These are phyloP conservation scores for Colletotrichum musae DNA, from an alignment of 2,329 filamentous ascomycete species.

Conservation along the genomic window DNA sequence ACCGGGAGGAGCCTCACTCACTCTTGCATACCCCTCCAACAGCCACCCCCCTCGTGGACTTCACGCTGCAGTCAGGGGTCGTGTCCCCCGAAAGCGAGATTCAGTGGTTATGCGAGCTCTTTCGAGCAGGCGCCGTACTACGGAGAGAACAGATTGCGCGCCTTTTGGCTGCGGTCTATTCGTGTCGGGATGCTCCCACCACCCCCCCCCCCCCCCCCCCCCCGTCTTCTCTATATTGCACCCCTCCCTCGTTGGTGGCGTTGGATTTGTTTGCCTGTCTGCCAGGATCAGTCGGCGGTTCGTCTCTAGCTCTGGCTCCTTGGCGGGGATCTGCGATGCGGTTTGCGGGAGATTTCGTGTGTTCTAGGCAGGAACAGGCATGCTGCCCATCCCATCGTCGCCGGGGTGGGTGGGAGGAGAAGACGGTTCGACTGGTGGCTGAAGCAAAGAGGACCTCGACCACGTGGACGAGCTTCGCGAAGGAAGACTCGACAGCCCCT, in stretches of 20 bases:
- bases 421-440: not conserved
- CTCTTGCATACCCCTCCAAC: not conserved
- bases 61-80: conserved; percentile 14
- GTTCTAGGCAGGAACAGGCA: not conserved
- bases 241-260: not conserved
- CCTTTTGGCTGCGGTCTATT: not conserved
- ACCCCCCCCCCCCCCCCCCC: too few species aligned
- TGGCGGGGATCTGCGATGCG: not conserved
- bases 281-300: not conserved
- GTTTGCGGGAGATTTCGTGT: not conserved
- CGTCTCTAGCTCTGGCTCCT: not conserved
- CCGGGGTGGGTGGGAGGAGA: not conserved
- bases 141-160: conserved; percentile 2
- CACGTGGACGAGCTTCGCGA: not conserved
- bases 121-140: not conserved
- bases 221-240: not conserved
- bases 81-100: conserved; percentile 8
- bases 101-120: conserved; percentile 17
- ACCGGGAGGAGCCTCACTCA: conserved; percentile 4
- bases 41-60: conserved; percentile 16
- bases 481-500: not conserved
- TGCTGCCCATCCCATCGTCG: not conserved
- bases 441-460: not conserved
- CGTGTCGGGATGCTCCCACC: not conserved
- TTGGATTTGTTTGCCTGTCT: conserved; percentile 12